Conservation (phyloP, 345 rosid species). For the Laguncularia racemosa region DNA sequence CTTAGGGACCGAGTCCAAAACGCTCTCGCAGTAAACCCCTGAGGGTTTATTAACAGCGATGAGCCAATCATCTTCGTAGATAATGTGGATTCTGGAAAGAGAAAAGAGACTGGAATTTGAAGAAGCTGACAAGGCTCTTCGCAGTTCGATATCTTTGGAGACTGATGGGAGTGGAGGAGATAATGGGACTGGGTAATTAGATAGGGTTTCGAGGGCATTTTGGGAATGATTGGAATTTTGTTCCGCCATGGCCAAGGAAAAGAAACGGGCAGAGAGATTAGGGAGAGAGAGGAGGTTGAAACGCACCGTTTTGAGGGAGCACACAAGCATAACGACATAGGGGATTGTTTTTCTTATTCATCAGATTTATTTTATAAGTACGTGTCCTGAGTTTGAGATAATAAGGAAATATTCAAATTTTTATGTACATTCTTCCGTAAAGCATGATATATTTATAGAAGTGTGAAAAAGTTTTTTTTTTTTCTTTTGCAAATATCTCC, state of each 20-base stretch:
- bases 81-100: slow-evolving; percentile 33
- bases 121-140: slow-evolving; percentile 75
- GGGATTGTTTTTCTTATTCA: background rate
- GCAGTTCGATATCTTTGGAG: slow-evolving; percentile 65
- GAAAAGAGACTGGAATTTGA: slow-evolving; percentile 59
- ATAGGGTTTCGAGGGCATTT: slow-evolving; percentile 11
- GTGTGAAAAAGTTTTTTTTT: too few species aligned
- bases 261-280: slow-evolving; percentile 14
- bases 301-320: background rate
- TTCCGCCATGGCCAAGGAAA: slow-evolving; percentile 20
- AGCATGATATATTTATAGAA: too few species aligned
- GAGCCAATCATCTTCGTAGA: slow-evolving; percentile 82
- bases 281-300: slow-evolving; percentile 1
- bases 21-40: slow-evolving; percentile 73
- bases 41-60: slow-evolving; percentile 72
- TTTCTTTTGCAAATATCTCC: too few species aligned
- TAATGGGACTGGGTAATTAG: slow-evolving; percentile 59
- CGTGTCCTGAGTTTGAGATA: too few species aligned
- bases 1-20: slow-evolving; percentile 46
- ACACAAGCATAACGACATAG: background rate
- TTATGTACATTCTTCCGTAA: too few species aligned
- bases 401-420: too few species aligned
- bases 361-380: too few species aligned
- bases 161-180: slow-evolving; percentile 61
- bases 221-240: slow-evolving; percentile 10